Evolutionary conservation across 345 rosid species (phyloP), one percentile per base, ranked within the genome.

Genomic region (Lepidium didymum): DNA sequence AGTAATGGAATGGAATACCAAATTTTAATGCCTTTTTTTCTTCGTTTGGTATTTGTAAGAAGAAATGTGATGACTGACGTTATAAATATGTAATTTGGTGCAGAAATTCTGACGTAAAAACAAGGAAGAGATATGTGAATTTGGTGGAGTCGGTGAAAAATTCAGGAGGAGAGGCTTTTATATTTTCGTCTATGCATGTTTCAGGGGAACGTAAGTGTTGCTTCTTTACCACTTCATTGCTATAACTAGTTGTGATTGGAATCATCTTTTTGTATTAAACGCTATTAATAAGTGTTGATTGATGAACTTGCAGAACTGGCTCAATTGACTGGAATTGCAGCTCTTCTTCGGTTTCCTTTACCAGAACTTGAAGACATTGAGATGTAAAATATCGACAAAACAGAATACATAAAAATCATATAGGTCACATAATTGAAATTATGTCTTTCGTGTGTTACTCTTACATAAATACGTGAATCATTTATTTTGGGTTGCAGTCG

Each of bases 331-430:
- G 96, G 99, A 59, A 76, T 94, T 54, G 99, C 99, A 16, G 99
- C 99, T 34, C 85, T 91, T 70, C 97, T 94, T 11, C 79, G 97
- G 55, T 94, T 94, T 78, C 97, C 97, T 16, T 83, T 91, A 71
- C 99, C 97, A 3, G 99, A 94, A 57, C 86, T 94, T 6, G 97
- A 94, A 64, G 99, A 94, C 82, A 83, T 94, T 35, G 99, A 91
- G 84, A 89, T 94, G 97, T 94, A 79, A 87, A 27, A 55, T n/a
- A 38, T 18, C 36, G 1, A 18, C 7, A 56, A 34, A 16, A 44
- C 19, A 54, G 63, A 37, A 65, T 27, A 52, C 66, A 23, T n/a
- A 33, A 0, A 42, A 5, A 61, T 41, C 10, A 31, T 61, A 51
- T 41, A 50, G 35, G 43, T 68, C 49, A 46, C 50, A 37, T 12